Evolutionary conservation across 345 rosid species (phyloP), one percentile per base, ranked within the genome.

Genomic region (Populus deltoides): DNA sequence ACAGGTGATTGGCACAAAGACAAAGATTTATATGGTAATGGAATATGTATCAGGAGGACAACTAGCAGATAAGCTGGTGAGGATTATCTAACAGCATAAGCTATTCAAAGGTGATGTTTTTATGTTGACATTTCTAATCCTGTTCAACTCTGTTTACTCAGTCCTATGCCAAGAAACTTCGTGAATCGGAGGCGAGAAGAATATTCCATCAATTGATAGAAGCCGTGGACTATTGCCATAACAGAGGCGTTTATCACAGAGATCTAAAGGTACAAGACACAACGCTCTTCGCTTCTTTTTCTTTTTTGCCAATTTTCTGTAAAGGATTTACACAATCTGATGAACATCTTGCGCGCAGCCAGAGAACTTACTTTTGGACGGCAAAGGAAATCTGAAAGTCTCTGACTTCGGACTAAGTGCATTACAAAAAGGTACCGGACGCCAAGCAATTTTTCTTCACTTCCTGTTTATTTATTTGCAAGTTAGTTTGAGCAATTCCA

Each of bases 401-500:
- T 91, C 99, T 5, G 99, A 95, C 77, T 95, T 92, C 38, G 97
- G 98, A 74, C 81, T 92, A 68, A 92, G 99, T 74, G 91, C 96
- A 36, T 75, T 92, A 74, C 89, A 80, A 31, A 31, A 92, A 90
- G 90, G 97, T 93, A 82, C 59, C 6, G 35, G 51, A 31, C 15
- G 11, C 36, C 59, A 66, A 66, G 41, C 38, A 24, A 57, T 38
- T 69, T 77, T 39, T 77, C 47, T 45, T 36, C 43, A n/a, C 6
- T 6, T 76, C 75, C 61, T 79, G 39, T 18, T 71, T 77, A 43
- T 53, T 65, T 73, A 13, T 51, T n/a, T 31, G 41, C 38, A 17
- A 1, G 25, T 33, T 7, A 36, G 39, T 41, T 36, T 25, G 20
- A n/a, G 8, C 25, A 47, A 70, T 70, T 67, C 61, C 18, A 20